Conservation (phyloP, 345 rosid genomes). For the thale cress (Arabidopsis thaliana) region DNA sequence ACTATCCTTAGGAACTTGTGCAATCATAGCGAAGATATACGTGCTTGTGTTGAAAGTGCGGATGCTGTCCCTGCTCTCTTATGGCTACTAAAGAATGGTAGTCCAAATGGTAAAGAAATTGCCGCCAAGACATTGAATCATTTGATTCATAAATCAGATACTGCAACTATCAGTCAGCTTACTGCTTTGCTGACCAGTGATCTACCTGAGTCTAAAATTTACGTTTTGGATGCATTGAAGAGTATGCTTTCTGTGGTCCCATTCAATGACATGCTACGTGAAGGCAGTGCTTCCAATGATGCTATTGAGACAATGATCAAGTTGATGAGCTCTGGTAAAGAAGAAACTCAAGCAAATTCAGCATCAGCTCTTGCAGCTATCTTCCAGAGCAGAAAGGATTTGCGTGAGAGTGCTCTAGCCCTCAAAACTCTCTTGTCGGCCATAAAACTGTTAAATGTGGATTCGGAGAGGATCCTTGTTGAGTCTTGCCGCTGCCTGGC, state of each 20-base stretch:
- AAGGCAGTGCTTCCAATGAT: conserved; percentile 99
- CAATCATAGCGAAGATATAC: conserved; percentile 99
- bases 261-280: conserved; percentile 75
- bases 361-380: conserved; percentile 95
- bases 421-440: conserved; percentile 74
- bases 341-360: conserved; percentile 97
- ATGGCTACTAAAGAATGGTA: conserved; percentile 98
- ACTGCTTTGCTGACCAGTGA: conserved; percentile 95
- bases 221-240: conserved; percentile 92
- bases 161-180: conserved; percentile 96
- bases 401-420: conserved; percentile 90
- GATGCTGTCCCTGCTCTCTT: conserved; percentile 99
- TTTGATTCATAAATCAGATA: conserved; percentile 95
- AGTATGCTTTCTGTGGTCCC: conserved; percentile 95
- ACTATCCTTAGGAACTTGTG: conserved; percentile 94
- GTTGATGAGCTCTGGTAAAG: conserved; percentile 80
- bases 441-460: conserved; percentile 77
- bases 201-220: conserved; percentile 91
- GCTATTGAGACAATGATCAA: conserved; percentile 97
- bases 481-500: conserved; percentile 86
- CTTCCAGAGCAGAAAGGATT: conserved; percentile 78
- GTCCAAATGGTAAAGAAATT: conserved; percentile 94
- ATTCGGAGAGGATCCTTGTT: conserved; percentile 75
- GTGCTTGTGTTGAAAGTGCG: conserved; percentile 99
- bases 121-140: conserved; percentile 98